These are phyloP conservation scores for Tulasnella sp. DNA, from an alignment of 768 basidiomycete species.

Conservation along the genomic window DNA sequence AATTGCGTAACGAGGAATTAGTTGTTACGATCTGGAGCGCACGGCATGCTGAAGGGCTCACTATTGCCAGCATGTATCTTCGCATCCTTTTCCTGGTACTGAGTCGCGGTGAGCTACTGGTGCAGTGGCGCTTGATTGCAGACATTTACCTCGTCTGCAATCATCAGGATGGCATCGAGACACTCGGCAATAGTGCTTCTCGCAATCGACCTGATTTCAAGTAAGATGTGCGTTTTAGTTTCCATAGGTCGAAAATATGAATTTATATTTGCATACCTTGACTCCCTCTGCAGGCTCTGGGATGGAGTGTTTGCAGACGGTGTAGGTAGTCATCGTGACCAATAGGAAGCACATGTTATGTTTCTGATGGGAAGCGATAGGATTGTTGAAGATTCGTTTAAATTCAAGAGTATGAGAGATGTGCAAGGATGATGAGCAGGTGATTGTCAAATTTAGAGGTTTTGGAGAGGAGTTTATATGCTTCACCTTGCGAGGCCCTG, in stretches of 20 bases:
- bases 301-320: not conserved
- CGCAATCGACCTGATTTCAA: constrained; percentile 5
- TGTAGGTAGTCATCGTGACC: constrained; percentile 7
- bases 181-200: not conserved
- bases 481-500: no score
- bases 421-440: no score
- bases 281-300: constrained; percentile 8
- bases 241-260: not conserved
- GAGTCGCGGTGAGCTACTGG: not conserved
- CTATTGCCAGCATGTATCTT: constrained; percentile 15
- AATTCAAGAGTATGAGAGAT: no score
- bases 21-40: not conserved
- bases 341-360: constrained; percentile 6
- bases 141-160: constrained; percentile 4
- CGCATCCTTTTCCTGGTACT: constrained; percentile 6
- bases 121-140: not conserved
- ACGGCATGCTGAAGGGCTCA: not conserved
- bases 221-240: no score
- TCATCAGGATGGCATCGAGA: constrained; percentile 10
- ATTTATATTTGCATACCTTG: not conserved
- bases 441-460: no score
- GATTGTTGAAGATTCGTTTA: not conserved
- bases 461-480: no score
- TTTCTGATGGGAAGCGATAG: not conserved
- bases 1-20: no score